Conservation (phyloP, 2,329 filamentous ascomycete species). For the Hawksworthiomyces lignivorus region DNA sequence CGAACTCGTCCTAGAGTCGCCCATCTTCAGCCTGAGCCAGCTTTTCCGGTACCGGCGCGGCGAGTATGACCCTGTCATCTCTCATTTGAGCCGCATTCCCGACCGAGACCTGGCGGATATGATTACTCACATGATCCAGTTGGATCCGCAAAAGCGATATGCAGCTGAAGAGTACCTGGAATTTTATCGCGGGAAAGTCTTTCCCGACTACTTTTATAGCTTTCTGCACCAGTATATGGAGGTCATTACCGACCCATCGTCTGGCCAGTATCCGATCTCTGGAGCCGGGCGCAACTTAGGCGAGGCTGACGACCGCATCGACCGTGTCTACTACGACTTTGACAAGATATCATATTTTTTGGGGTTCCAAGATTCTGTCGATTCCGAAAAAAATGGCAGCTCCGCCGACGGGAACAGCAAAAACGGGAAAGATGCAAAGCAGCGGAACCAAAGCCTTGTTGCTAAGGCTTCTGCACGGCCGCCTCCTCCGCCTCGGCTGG, state of each 20-base stretch:
- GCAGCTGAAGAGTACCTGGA: conserved; percentile 90
- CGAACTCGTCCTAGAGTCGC: conserved; percentile 87
- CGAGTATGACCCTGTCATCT: conserved; percentile 81
- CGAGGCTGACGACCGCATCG: conserved; percentile 88
- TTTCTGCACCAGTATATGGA: conserved; percentile 98
- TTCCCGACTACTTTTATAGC: conserved; percentile 94
- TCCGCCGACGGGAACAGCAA: background rate
- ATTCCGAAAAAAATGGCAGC: conserved; percentile 12
- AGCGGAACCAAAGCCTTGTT: conserved; percentile 10
- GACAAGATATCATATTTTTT: conserved; percentile 97
- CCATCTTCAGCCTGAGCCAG: conserved; percentile 96
- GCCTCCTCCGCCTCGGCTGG: conserved; percentile 35
- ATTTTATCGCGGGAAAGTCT: conserved; percentile 86
- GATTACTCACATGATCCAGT: conserved; percentile 91
- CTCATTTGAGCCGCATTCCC: conserved; percentile 76
- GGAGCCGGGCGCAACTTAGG: conserved; percentile 64
- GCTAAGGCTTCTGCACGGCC: background rate
- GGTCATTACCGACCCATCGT: conserved; percentile 82
- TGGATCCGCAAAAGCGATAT: conserved; percentile 86
- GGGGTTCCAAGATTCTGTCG: conserved; percentile 63
- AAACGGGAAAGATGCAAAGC: background rate
- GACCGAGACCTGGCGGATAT: conserved; percentile 82
- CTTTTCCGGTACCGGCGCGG: conserved; percentile 89
- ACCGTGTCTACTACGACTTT: conserved; percentile 87
- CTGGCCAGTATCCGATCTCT: conserved; percentile 65